Evolutionary conservation across 345 rosid species (phyloP), one percentile per base, ranked within the genome.

Genomic region (Geranium rotundifolium): DNA sequence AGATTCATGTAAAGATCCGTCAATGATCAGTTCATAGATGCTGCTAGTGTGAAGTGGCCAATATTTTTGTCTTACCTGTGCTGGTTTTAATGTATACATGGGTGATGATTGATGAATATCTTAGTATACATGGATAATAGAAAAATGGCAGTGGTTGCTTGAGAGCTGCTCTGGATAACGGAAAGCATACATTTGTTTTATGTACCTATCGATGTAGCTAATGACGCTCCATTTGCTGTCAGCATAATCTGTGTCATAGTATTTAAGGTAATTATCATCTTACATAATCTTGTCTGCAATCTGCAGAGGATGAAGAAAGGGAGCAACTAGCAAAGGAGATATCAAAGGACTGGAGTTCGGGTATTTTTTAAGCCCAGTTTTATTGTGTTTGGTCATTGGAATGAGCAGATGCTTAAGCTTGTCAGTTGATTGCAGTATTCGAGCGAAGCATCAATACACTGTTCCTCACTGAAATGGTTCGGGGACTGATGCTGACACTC

Each of bases 321-420:
- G 97, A 86, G 81, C 83, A 84, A 68, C 95, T 93, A 58, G 81
- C 90, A 27, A 90, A 78, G 84, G 96, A 93, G 75, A 79, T 90
- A 19, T 86, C 99, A 9, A 93, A 90, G 82, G 99, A 90, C 73
- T 93, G 97, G 99, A 90, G 90, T 73, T 77, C 96, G 37, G 86
- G 99, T 90, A 81, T 34, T 8, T 34, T 34, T 4, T 34, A 34
- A 34, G 41, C 41, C 12, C 63, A 66, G 23, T 62, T 56, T 27
- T 41, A 34, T 29, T 67, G 20, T 23, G 15, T 17, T 55, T 63
- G 52, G 67, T 37, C 65, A 63, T 49, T 41, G 57, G 39, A 1
- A 5, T 54, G 19, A 56, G 19, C 34, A 34, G 41, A 34, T 34
- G 41, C 37, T 8, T 34, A 14, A 23, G 61, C 67, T 55, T 59